Conservation (phyloP, 805 yeast genomes). For the Osmozyma mogii region DNA sequence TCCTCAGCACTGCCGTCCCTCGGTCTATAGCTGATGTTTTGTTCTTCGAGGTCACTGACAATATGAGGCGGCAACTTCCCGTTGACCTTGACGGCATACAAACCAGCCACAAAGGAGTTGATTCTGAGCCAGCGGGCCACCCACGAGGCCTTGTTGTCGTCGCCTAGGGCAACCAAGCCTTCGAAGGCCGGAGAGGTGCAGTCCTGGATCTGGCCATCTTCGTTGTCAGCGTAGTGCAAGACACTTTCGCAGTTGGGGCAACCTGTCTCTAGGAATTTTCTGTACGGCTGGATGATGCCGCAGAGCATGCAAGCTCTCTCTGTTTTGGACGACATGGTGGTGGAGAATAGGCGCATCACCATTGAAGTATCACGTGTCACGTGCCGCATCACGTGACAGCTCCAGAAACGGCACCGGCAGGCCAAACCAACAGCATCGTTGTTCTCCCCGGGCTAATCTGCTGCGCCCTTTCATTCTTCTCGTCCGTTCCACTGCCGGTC, state of each 20-base stretch:
- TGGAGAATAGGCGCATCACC: no score
- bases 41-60: conserved; percentile 59
- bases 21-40: conserved; percentile 83
- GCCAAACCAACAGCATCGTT: no score
- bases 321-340: conserved; percentile 44
- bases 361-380: no score
- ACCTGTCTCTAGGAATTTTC: conserved; percentile 67
- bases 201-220: conserved; percentile 77
- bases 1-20: conserved; percentile 85
- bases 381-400: no score
- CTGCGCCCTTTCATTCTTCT: no score
- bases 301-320: conserved; percentile 98
- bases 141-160: conserved; percentile 77
- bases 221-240: conserved; percentile 66
- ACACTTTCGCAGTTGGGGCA: conserved; percentile 96
- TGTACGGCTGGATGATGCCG: conserved; percentile 80
- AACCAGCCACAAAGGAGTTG: conserved; percentile 79
- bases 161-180: conserved; percentile 87
- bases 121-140: conserved; percentile 94
- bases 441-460: no score
- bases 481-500: no score
- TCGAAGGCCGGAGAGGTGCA: conserved; percentile 96
- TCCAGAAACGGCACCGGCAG: no score
- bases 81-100: conserved; percentile 88
- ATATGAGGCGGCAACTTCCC: conserved; percentile 89